phyloP scores from a whole-genome alignment of 148 eudicot species.

The Rhododendron williamsianum region DNA sequence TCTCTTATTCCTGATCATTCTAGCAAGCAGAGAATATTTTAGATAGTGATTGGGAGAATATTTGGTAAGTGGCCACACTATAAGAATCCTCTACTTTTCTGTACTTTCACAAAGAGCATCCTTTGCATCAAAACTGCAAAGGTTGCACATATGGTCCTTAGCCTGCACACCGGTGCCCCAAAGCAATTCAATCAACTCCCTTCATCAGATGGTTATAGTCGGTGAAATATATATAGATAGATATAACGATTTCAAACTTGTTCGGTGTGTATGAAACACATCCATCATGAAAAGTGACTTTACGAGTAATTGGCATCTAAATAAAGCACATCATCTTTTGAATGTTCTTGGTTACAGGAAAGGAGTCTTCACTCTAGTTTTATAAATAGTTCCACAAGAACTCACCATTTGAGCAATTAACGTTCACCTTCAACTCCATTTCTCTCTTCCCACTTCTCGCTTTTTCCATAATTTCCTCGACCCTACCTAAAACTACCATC shows the following conservation, averaged over 20 bases:
- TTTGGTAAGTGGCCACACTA: neutral
- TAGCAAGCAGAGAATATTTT: neutral
- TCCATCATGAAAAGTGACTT: neutral
- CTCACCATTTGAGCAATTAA: neutral
- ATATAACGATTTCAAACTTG: neutral
- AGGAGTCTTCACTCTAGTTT: neutral
- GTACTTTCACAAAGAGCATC: neutral
- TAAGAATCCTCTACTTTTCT: neutral
- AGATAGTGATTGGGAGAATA: neutral
- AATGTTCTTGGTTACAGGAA: neutral
- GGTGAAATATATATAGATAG: neutral
- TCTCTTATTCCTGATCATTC: neutral
- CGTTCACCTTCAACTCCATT: neutral
- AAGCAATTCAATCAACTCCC: neutral
- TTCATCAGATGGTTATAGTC: neutral
- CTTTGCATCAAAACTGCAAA: neutral
- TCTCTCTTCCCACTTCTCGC: neutral
- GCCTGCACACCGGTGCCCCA: neutral
- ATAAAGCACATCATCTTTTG: constrained; percentile 5
- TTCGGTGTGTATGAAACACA: neutral
- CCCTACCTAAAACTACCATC: neutral
- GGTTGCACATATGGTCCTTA: neutral
- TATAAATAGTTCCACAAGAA: neutral
- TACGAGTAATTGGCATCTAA: neutral
- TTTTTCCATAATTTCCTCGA: neutral